Evolutionary conservation across 495 filamentous ascomycete species (phyloP).

Genomic region (Neurospora sublineolata): DNA sequence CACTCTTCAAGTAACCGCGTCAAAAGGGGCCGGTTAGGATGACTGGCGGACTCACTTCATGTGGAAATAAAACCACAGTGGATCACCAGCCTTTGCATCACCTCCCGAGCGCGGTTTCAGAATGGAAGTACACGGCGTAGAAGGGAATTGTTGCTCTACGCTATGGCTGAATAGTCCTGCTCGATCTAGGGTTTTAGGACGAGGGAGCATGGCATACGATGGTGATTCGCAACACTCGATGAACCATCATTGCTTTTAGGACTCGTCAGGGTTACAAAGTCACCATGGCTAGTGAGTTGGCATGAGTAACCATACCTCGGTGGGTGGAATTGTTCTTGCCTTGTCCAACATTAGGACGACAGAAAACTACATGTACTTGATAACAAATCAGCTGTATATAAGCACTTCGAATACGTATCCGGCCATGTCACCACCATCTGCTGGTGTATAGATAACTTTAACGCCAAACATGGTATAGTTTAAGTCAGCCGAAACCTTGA

Average conservation of each 20-base stretch:
- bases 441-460: background rate
- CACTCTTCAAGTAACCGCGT: background rate
- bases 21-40: background rate
- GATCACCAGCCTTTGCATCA: background rate
- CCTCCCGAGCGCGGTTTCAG: background rate
- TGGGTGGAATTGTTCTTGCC: background rate
- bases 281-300: background rate
- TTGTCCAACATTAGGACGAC: background rate
- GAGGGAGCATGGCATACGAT: background rate
- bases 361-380: background rate
- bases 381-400: background rate
- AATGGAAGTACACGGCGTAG: background rate
- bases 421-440: background rate
- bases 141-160: background rate
- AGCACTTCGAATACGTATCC: background rate
- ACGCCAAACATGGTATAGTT: background rate
- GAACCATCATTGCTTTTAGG: background rate
- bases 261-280: background rate
- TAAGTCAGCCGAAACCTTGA: background rate
- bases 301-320: background rate
- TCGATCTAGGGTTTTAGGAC: background rate
- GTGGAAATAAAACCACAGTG: background rate
- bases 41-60: background rate
- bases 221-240: background rate
- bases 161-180: background rate